Conservation (phyloP, 2,329 filamentous ascomycete species). For the Massarina eburnea region DNA sequence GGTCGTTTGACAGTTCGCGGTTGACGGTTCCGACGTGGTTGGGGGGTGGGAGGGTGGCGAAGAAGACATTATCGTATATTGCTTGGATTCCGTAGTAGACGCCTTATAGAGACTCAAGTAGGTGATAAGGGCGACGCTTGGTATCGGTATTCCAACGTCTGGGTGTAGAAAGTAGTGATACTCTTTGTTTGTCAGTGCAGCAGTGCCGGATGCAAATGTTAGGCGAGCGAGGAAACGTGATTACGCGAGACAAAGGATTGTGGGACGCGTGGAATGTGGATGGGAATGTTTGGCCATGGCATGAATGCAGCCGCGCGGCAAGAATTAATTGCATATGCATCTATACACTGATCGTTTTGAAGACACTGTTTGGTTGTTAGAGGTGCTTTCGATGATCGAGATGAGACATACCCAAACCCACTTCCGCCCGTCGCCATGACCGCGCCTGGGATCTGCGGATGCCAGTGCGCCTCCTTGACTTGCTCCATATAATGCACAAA, state of each 20-base stretch:
- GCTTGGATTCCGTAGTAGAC: neutral
- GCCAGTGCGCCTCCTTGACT: conserved; percentile 97
- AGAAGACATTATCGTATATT: neutral
- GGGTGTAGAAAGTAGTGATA: neutral
- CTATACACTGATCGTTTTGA: conserved; percentile 47
- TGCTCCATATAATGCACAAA: conserved; percentile 97
- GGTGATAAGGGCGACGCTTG: neutral
- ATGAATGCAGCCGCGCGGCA: neutral
- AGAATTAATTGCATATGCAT: conserved; percentile 1
- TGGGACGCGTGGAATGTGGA: conserved; percentile 1
- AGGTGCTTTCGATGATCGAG: neutral
- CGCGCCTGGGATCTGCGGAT: conserved; percentile 89
- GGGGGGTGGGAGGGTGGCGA: neutral
- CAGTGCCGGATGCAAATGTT: neutral
- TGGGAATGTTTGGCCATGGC: neutral
- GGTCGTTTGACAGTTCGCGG: too few relatives aligned
- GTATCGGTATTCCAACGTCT: neutral
- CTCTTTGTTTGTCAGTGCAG: conserved; percentile 5
- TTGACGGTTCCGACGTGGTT: too few relatives aligned
- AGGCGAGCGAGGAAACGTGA: neutral
- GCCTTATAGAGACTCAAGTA: neutral
- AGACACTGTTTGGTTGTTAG: conserved; percentile 31
- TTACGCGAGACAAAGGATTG: conserved; percentile 1
- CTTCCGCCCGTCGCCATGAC: conserved; percentile 87
- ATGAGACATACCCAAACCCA: conserved; percentile 65